Percentiles rank a stretch among this genome's conserved stretches.
Conservation (phyloP, 2,329 filamentous ascomycete species). For the Byssoonygena ceratinophila region DNA sequence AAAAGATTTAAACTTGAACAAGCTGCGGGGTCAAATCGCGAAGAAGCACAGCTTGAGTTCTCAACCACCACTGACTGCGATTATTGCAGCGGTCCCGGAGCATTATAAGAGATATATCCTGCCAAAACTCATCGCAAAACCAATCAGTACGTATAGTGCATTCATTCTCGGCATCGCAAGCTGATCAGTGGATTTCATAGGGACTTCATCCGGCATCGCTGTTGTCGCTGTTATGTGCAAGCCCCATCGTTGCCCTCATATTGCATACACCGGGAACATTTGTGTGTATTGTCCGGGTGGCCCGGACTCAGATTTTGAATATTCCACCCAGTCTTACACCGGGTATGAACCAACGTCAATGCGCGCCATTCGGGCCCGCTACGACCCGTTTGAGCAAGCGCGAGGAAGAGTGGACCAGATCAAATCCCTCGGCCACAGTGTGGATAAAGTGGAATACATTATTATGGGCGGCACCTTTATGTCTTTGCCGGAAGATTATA, state of each 20-base stretch:
- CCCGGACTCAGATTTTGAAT: constrained; percentile 96
- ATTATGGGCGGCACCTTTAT: constrained; percentile 99
- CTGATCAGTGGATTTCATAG: constrained; percentile 31
- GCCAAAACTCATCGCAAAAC: constrained; percentile 92
- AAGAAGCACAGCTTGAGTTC: constrained; percentile 86
- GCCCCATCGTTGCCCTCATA: constrained; percentile 92
- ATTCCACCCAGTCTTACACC: constrained; percentile 97
- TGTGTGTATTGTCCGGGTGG: constrained; percentile 98
- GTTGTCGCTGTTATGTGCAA: constrained; percentile 99
- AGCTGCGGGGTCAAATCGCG: constrained; percentile 70
- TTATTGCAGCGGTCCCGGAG: constrained; percentile 96
- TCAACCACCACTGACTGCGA: constrained; percentile 85
- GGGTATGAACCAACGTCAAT: constrained; percentile 98
- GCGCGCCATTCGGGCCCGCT: constrained; percentile 91
- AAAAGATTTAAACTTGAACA: constrained; percentile 88
- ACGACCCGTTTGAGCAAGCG: constrained; percentile 96
- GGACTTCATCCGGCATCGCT: constrained; percentile 90
- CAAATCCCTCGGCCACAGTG: constrained; percentile 86
- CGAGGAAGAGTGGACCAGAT: constrained; percentile 93
- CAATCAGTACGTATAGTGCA: constrained; percentile 58
- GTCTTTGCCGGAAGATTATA: constrained; percentile 80
- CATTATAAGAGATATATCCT: constrained; percentile 99
- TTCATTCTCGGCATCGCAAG: neutral
- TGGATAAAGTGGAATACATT: constrained; percentile 99
- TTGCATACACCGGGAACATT: constrained; percentile 96